Evolutionary conservation across 2,329 filamentous ascomycete genomes (phyloP), one percentile per base, ranked within the genome.

Genomic region (Epichloe sibirici): DNA sequence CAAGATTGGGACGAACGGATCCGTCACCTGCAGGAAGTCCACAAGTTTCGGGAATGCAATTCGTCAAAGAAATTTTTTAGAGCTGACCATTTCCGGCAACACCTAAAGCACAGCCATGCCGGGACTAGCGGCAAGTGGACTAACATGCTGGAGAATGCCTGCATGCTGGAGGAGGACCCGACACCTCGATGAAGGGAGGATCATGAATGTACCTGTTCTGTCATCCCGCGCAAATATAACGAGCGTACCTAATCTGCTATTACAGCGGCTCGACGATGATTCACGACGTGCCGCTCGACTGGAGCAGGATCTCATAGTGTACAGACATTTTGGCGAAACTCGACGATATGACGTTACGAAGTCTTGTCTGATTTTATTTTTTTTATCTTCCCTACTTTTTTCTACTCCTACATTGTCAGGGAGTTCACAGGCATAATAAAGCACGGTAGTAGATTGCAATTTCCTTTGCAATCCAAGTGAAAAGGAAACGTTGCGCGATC

Each of bases 51-150:
- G 57, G 93, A 97, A 71, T 98, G 93, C 78, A 98, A 98, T 68
- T 90, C 93, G 63, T 86, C 87, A 59, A 98, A 98, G 75, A 97
- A 97, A 68, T 98, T 98, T 68, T 98, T 87, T 73, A 82, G 93
- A 39, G 93, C 93, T 37, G 93, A 98, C 68, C 93, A 98, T 67
- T 98, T 98, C 75, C 83, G 93, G 55, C 93, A 98, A 69, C 93
- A 98, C 70, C 75, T 98, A 54, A 98, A 97, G 74, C 93, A 98
- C 68, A 96, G 90, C 66, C 93, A 97, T 70, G 88, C 88, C 39
- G 93, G 93, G 38, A 91, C 89, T 0, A 96, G 90, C 68, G 93
- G 93, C 35, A 97, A 97, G 69, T 98, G 93, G 93, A 98, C 93
- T 12, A 97, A 97, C 69, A 90, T 95, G 78, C 76, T 98, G 37